A percentile compares a stretch with the other conserved stretches of the same genome.
phyloP scores from a whole-genome alignment of 2,329 filamentous ascomycete species.

The Scolecobasidium constrictum region DNA sequence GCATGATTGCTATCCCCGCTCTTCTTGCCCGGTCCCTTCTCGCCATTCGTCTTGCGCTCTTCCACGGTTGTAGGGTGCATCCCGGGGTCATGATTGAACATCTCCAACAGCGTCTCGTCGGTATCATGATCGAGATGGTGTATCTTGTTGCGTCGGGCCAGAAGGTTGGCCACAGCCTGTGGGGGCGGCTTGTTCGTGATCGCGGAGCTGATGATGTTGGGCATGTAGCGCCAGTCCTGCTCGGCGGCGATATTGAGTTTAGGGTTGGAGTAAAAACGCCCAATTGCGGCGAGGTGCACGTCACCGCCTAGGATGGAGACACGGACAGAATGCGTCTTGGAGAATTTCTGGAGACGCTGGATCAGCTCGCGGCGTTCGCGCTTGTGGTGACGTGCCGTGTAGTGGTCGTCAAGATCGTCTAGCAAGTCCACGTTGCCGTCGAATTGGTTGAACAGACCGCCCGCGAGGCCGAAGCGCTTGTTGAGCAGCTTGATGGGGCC shows the following conservation, averaged over 20 bases:
- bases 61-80: slow-evolving; percentile 15
- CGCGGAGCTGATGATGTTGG: slow-evolving; percentile 52
- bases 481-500: slow-evolving; percentile 83
- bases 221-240: slow-evolving; percentile 51
- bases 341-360: slow-evolving; percentile 49
- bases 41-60: slow-evolving; percentile 16
- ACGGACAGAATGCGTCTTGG: slow-evolving; percentile 44
- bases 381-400: slow-evolving; percentile 87
- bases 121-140: slow-evolving; percentile 52
- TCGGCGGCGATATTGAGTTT: slow-evolving; percentile 45
- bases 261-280: slow-evolving; percentile 53
- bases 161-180: slow-evolving; percentile 51
- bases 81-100: slow-evolving; percentile 51
- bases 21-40: slow-evolving; percentile 41
- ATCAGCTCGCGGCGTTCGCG: slow-evolving; percentile 68
- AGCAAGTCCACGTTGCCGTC: slow-evolving; percentile 63
- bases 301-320: slow-evolving; percentile 54
- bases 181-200: slow-evolving; percentile 60
- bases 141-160: slow-evolving; percentile 53
- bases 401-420: slow-evolving; percentile 59
- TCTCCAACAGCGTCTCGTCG: slow-evolving; percentile 51
- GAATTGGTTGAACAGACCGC: slow-evolving; percentile 84
- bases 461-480: slow-evolving; percentile 77
- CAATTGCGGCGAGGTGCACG: slow-evolving; percentile 52
- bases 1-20: slow-evolving; percentile 66